Evolutionary conservation across 768 basidiomycete species (phyloP), one percentile per base, ranked within the genome.

Genomic region (Tulasnella sp.): DNA sequence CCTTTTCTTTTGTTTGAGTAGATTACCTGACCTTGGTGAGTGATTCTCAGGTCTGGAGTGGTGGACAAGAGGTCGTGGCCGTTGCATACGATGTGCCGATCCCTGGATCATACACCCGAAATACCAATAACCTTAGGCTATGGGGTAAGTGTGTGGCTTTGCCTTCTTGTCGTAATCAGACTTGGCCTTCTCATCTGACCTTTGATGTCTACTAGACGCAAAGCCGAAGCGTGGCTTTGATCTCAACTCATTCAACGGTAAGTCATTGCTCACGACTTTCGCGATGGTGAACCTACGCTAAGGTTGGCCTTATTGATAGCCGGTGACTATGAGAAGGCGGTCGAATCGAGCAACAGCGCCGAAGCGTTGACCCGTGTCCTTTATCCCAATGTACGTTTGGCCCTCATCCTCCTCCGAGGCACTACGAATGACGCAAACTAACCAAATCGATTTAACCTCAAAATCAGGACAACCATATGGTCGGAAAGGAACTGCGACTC

Each of bases 1-100:
- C 21, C 15, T 29, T 17, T 17, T 11, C 12, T 46, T 12, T 43
- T 50, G 15, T 45, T 60, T 15, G 24, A 42, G 0, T 19, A n/a
- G 30, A 63, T 64, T 42, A 65, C 64, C 53, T 48, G 66, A 69
- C 9, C 70, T 69, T 53, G 66, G 68, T 44, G 72, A 68, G 1
- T n/a, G n/a, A n/a, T 24, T 25, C 12, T 4, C 21, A 59, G 57
- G 55, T 67, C 30, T 75, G 72, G 73, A 78, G 81, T 19, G 94
- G 93, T 7, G 94, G 94, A 0, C 88, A 93, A 72, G 91, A 96
- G 70, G 92, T 96, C 29, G 69, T 94, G 27, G 94, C 94, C 0
- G 79, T 92, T 45, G 94, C 93, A 0, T 93, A 94, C 68, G 94
- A 97, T 68, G 84, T 90, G 19, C 94, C 94, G 74, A 87, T 98